Percentiles rank a stretch among this genome's conserved stretches.
These are phyloP conservation scores for Acacia acuminata DNA, from an alignment of 306 rosid genomes.

Conservation along the genomic window DNA sequence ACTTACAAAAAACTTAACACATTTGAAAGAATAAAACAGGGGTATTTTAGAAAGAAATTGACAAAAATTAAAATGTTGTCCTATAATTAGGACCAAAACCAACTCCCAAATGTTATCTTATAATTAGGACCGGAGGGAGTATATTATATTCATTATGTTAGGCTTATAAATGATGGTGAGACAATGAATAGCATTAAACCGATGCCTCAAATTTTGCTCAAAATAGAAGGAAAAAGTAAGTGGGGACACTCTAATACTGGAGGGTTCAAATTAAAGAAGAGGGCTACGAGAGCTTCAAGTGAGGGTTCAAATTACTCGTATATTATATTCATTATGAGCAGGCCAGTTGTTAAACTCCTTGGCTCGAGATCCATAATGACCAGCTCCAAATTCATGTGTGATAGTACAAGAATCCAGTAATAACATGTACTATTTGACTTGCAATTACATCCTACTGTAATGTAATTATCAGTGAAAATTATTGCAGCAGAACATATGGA, in stretches of 20 bases:
- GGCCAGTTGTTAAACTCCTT: not conserved
- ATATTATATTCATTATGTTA: not conserved
- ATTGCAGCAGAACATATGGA: not conserved
- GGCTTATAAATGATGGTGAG: not conserved
- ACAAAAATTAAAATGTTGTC: too few species aligned
- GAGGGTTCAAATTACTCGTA: not conserved
- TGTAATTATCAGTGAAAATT: not conserved
- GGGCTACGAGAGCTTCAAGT: not conserved
- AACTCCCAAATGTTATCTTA: too few species aligned
- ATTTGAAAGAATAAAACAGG: too few species aligned
- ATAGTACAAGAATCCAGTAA: not conserved
- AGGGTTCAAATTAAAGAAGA: slow-evolving; percentile 19
- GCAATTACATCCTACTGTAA: not conserved
- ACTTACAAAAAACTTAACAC: too few species aligned
- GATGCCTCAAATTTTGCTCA: not conserved
- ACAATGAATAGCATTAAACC: not conserved
- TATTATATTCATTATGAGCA: too few species aligned
- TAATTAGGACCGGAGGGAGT: too few species aligned
- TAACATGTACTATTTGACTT: not conserved
- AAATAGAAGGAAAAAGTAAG: not conserved
- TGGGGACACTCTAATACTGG: not conserved
- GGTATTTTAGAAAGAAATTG: too few species aligned
- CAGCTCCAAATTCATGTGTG: not conserved
- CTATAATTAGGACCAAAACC: too few species aligned
- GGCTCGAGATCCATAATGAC: not conserved